phyloP scores from a whole-genome alignment of 176 grass and related monocot species.

The Musa troglodytarum region DNA sequence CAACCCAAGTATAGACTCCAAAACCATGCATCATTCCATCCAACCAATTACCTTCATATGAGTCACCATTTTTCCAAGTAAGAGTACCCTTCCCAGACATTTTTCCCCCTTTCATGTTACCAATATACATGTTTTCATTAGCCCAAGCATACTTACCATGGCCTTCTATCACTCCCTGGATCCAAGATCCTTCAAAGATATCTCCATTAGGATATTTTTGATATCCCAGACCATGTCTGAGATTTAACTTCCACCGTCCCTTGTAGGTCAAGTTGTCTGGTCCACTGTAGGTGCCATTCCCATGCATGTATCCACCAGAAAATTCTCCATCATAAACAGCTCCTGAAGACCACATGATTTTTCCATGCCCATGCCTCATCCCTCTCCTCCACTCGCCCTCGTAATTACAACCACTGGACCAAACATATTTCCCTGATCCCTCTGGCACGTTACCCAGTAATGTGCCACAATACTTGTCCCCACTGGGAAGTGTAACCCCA shows the following conservation, averaged over 20 bases:
- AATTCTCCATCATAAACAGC: slow-evolving; percentile 65
- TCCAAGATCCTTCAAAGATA: slow-evolving; percentile 84
- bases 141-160: slow-evolving; percentile 82
- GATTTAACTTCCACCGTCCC: slow-evolving; percentile 81
- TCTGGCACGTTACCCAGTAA: slow-evolving; percentile 61
- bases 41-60: slow-evolving; percentile 80
- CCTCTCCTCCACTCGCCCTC: slow-evolving; percentile 83
- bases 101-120: slow-evolving; percentile 80
- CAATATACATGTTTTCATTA: slow-evolving; percentile 57
- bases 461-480: slow-evolving; percentile 61
- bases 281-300: slow-evolving; percentile 55
- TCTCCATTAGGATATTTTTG: slow-evolving; percentile 83
- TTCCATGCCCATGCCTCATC: slow-evolving; percentile 83
- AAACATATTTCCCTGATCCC: slow-evolving; percentile 61
- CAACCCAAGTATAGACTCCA: slow-evolving; percentile 92
- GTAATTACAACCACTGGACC: slow-evolving; percentile 71
- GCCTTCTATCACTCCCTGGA: slow-evolving; percentile 76
- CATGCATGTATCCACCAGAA: slow-evolving; percentile 75
- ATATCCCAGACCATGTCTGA: slow-evolving; percentile 75
- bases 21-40: slow-evolving; percentile 88
- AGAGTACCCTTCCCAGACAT: slow-evolving; percentile 85
- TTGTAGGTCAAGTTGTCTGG: slow-evolving; percentile 48
- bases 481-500: slow-evolving; percentile 50
- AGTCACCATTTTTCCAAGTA: slow-evolving; percentile 90
- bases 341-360: slow-evolving; percentile 52